Evolutionary conservation across 768 basidiomycete genomes (phyloP).

Genomic region (Guyanaporus albipodus): DNA sequence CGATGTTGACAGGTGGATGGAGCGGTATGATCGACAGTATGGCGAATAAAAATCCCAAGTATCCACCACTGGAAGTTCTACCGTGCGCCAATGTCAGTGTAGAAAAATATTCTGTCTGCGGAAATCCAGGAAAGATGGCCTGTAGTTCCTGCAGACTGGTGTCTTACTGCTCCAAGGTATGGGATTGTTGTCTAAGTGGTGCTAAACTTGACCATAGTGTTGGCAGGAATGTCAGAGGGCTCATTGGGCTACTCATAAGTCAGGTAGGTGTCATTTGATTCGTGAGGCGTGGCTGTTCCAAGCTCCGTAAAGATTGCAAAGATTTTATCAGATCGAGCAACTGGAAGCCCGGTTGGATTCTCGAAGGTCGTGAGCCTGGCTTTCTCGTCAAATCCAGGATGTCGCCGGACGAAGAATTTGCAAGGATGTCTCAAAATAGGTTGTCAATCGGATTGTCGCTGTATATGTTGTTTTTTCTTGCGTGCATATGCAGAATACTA

Average conservation of each 20-base stretch:
- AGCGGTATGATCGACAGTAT: slow-evolving; percentile 9
- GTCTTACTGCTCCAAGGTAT: slow-evolving; percentile 41
- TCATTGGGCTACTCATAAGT: slow-evolving; percentile 41
- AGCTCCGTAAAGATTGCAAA: slow-evolving; percentile 19
- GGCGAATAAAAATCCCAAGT: slow-evolving; percentile 12
- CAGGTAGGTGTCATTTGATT: slow-evolving; percentile 19
- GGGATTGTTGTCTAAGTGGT: neutral
- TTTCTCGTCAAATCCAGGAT: slow-evolving; percentile 10
- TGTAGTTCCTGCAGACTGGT: slow-evolving; percentile 37
- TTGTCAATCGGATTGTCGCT: slow-evolving; percentile 27
- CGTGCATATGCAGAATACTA: neutral
- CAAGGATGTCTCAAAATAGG: slow-evolving; percentile 19
- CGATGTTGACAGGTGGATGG: slow-evolving; percentile 11
- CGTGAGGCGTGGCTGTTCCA: neutral
- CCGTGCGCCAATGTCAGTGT: slow-evolving; percentile 37
- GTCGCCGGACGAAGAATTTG: slow-evolving; percentile 11
- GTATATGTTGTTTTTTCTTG: slow-evolving; percentile 2
- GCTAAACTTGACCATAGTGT: neutral
- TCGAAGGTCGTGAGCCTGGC: slow-evolving; percentile 18
- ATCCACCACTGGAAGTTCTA: slow-evolving; percentile 25
- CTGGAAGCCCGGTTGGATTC: slow-evolving; percentile 24
- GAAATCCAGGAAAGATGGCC: slow-evolving; percentile 28
- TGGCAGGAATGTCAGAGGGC: slow-evolving; percentile 38
- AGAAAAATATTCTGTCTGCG: slow-evolving; percentile 22
- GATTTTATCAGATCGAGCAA: slow-evolving; percentile 16